Evolutionary conservation across 306 rosid genomes (phyloP).

Genomic region (Cucumis hystrix): DNA sequence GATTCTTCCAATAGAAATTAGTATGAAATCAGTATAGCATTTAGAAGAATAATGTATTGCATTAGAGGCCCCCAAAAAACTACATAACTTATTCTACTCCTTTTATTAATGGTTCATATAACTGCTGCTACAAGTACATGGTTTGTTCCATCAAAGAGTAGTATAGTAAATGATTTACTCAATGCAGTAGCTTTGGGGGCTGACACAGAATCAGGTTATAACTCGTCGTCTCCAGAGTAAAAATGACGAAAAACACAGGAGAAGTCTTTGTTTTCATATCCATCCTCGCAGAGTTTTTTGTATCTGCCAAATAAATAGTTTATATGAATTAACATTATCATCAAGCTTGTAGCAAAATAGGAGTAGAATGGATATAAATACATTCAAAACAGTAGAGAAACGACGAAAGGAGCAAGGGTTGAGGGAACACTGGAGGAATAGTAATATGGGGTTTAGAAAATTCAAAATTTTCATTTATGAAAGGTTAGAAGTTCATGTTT

Average conservation of each 20-base stretch:
- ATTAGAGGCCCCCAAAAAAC: neutral
- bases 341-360: neutral
- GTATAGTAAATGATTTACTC: neutral
- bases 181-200: neutral
- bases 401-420: too few relatives aligned
- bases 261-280: slow-evolving; percentile 55
- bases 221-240: slow-evolving; percentile 52
- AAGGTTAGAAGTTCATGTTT: neutral
- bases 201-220: neutral
- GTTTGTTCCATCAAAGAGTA: neutral
- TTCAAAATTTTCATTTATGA: neutral
- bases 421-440: too few relatives aligned
- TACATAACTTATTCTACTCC: neutral
- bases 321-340: neutral
- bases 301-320: slow-evolving; percentile 28
- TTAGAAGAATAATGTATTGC: neutral
- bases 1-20: neutral
- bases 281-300: slow-evolving; percentile 46
- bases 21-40: neutral
- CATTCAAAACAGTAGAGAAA: too few relatives aligned
- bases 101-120: neutral
- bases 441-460: neutral
- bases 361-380: neutral
- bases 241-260: slow-evolving; percentile 70
- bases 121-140: neutral